Evolutionary conservation across 2,329 filamentous ascomycete species (phyloP).

Genomic region (Pseudocercospora fuligena): DNA sequence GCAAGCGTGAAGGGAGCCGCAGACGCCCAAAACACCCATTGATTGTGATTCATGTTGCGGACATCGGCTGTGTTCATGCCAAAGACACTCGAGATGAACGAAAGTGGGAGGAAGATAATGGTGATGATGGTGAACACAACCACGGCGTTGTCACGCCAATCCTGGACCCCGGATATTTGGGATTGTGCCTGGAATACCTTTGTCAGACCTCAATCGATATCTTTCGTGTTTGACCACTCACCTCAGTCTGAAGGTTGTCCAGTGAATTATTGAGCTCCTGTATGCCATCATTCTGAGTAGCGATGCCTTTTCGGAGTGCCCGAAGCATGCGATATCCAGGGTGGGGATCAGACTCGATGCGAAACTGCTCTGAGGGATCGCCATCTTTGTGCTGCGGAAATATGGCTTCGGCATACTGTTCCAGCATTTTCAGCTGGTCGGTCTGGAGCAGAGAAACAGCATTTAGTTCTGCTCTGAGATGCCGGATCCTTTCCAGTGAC

Average conservation of each 20-base stretch:
- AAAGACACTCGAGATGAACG: constrained; percentile 21
- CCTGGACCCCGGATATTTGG: constrained; percentile 9
- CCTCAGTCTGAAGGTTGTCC: constrained; percentile 1
- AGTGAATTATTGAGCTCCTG: neutral
- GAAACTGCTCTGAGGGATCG: neutral
- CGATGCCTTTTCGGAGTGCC: neutral
- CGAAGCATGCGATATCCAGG: neutral
- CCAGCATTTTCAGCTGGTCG: neutral
- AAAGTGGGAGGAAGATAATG: constrained; percentile 25
- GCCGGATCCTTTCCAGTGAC: neutral
- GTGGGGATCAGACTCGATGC: neutral
- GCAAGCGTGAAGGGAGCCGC: constrained; percentile 20
- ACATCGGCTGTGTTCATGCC: constrained; percentile 26
- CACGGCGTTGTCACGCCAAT: constrained; percentile 8
- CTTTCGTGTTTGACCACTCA: neutral
- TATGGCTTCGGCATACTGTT: neutral
- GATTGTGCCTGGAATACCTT: neutral
- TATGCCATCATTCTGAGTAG: neutral
- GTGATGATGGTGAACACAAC: constrained; percentile 24
- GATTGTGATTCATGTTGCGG: constrained; percentile 14
- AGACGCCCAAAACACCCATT: constrained; percentile 20
- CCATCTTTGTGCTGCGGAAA: neutral
- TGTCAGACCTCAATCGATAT: neutral
- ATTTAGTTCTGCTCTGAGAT: neutral
- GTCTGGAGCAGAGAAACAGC: neutral